These are phyloP conservation scores for Fraxinus latifolia DNA, from an alignment of 305 asterid genomes.

Conservation along the genomic window DNA sequence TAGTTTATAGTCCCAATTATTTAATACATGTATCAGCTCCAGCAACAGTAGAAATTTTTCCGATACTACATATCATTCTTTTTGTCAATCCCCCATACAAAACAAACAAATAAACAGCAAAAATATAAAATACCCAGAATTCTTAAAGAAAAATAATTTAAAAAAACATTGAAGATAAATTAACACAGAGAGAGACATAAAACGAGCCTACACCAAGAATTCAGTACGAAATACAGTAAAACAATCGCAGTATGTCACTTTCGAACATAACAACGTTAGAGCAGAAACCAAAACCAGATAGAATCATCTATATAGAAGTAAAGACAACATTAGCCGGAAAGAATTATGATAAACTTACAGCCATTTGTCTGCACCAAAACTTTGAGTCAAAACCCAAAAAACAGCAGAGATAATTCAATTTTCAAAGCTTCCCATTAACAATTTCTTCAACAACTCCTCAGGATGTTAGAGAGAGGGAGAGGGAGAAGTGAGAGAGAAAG, in stretches of 20 bases:
- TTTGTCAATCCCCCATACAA: not conserved
- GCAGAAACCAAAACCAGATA: not conserved
- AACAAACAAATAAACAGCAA: not conserved
- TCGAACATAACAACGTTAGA: not conserved
- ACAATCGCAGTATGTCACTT: not conserved
- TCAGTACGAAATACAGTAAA: not conserved
- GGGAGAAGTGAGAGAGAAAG: slow-evolving; percentile 6
- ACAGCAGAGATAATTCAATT: not conserved
- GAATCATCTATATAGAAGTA: not conserved
- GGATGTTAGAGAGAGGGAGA: not conserved
- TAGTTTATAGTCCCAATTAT: not conserved
- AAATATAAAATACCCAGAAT: not conserved
- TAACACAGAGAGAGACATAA: not conserved
- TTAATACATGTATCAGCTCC: not conserved
- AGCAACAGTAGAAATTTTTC: not conserved
- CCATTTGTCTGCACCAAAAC: slow-evolving; percentile 35
- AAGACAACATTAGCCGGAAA: not conserved
- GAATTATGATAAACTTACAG: slow-evolving; percentile 35
- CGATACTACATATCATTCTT: not conserved
- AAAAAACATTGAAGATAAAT: not conserved
- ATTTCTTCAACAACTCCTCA: not conserved
- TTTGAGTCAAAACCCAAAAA: slow-evolving; percentile 28
- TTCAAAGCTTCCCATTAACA: not conserved
- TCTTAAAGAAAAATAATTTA: not conserved
- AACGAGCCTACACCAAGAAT: not conserved